Percentiles rank a stretch among this genome's conserved stretches.
phyloP scores from a whole-genome alignment of 148 eudicot genomes.

The Fallopia convolvulus region DNA sequence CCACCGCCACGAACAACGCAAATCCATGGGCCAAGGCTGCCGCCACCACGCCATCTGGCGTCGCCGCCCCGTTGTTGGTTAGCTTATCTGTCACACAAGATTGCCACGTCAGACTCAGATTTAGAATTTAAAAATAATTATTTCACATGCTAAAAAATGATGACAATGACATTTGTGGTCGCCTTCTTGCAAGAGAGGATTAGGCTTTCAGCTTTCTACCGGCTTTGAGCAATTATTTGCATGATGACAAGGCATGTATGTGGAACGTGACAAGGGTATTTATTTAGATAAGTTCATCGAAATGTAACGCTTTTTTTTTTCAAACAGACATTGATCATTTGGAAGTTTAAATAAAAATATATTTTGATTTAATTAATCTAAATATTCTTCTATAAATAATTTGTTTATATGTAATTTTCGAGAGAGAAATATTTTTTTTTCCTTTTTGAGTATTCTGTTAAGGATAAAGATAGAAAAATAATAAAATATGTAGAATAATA shows the following conservation, averaged over 20 bases:
- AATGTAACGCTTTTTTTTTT: background rate
- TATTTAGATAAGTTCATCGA: background rate
- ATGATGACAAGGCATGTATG: background rate
- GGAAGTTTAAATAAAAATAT: too few species aligned
- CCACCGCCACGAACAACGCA: slow-evolving; percentile 44
- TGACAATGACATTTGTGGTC: slow-evolving; percentile 3
- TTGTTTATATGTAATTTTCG: too few species aligned
- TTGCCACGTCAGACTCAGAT: background rate
- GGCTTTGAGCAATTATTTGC: background rate
- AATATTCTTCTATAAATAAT: too few species aligned
- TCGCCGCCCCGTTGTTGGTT: slow-evolving; percentile 26
- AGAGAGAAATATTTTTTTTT: too few species aligned
- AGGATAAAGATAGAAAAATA: too few species aligned
- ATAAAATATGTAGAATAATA: too few species aligned
- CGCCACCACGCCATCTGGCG: slow-evolving; percentile 37
- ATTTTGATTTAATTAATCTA: too few species aligned
- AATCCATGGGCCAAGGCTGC: slow-evolving; percentile 50
- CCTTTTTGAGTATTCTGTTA: too few species aligned
- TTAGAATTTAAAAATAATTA: background rate
- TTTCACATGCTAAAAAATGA: background rate
- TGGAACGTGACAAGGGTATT: background rate
- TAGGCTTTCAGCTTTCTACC: background rate
- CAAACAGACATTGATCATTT: background rate
- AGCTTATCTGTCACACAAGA: slow-evolving; percentile 21
- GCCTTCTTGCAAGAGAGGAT: background rate